These are phyloP conservation scores for Tylopilus subfusipes DNA, from an alignment of 768 basidiomycete species.

Conservation along the genomic window DNA sequence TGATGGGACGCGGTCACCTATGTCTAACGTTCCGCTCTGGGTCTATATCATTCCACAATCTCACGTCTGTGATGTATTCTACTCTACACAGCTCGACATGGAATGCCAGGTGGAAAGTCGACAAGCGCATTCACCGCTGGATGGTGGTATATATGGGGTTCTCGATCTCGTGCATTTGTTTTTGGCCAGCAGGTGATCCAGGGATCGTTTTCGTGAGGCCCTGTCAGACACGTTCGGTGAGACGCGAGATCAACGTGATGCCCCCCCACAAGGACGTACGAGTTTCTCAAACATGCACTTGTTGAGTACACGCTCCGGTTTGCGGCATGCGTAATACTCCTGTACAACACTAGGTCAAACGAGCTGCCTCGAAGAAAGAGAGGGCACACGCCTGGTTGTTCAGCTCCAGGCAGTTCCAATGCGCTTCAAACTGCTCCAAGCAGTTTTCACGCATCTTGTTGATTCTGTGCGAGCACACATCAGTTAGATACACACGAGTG, in stretches of 20 bases:
- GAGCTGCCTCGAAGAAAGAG: neutral
- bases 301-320: conserved; percentile 84
- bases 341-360: conserved; percentile 28
- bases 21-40: neutral
- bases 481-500: neutral
- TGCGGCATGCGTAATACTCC: conserved; percentile 89
- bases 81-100: conserved; percentile 20
- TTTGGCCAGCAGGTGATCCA: conserved; percentile 75
- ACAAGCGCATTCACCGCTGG: conserved; percentile 62
- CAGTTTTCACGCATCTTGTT: conserved; percentile 93
- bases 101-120: neutral
- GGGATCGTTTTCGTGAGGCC: conserved; percentile 90
- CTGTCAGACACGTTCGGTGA: conserved; percentile 37
- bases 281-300: conserved; percentile 95
- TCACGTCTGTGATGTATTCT: conserved; percentile 6
- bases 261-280: conserved; percentile 46
- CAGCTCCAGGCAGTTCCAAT: conserved; percentile 92
- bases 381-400: conserved; percentile 82
- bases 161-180: conserved; percentile 85
- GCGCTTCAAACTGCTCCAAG: conserved; percentile 76
- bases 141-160: conserved; percentile 78
- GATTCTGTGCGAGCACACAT: conserved; percentile 50
- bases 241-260: neutral
- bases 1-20: neutral
- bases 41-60: neutral